Base-by-base conservation (phyloP, 306 rosid species). In the Biancaea sappan region DNA sequence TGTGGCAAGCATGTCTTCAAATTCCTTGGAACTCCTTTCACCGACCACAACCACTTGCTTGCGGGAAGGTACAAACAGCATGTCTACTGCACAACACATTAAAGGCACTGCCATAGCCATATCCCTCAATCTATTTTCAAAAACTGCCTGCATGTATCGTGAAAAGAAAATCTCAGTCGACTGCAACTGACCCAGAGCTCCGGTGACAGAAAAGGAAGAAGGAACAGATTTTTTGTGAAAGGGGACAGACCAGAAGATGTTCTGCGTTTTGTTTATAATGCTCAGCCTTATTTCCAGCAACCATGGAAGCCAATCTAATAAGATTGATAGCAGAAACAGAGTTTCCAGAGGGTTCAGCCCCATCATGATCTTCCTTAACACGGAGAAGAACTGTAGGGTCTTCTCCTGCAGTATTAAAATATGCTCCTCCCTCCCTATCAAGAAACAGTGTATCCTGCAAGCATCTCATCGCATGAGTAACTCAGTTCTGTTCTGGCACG, bases 341-440 rank as follows among this genome's bases (percentile, higher is more conserved):
- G 87, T 91, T 94, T 32, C 97, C 98, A n/a, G 96, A 94, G 51
- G 97, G 96, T 70, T 94, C 98, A 15, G 96, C 97, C 44, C 97
- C 97, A 40, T 94, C 98, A 22, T 94, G 91, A 77, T 94, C 98
- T 88, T 94, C 96, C 86, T 94, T 90, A 72, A 91, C 90, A 0
- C 96, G 96, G 54, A 94, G 88, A 69, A 94, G 96, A 78, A 94
- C 84, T 7, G 94, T 89, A 67, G 91, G 69, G 84, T 94, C 98
- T 85, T 94, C 96, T 16, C 97, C 98, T 9, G 92, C 80, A 71
- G 89, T 91, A 77, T 91, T 94, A 73, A 85, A 94, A 85, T 94
- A 94, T 67, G 94, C 96, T 24, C 98, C 98, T 63, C 98, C 96
- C 54, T 86, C 86, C 79, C 46, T 87, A 83, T 94, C 98, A 84